Percentiles rank a stretch among this genome's conserved stretches.
phyloP scores from a whole-genome alignment of 108 stramenopile species.

The Schizochytrium sp. region DNA sequence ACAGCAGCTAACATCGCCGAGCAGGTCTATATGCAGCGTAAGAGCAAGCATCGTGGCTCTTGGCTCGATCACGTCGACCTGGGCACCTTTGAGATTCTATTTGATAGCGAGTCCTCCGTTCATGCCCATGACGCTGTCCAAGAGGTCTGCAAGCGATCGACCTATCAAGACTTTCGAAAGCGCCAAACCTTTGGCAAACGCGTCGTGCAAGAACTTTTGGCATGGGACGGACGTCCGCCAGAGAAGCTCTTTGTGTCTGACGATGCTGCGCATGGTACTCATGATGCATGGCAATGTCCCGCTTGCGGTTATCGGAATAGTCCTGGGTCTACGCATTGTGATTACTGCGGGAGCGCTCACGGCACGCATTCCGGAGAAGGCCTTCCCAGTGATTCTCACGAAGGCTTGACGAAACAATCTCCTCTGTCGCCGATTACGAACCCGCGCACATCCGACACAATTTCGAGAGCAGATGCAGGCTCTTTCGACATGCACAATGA shows the following conservation, averaged over 20 bases:
- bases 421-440: no score
- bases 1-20: neutral
- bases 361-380: neutral
- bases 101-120: neutral
- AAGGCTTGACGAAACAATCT: no score
- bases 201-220: neutral
- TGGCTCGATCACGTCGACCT: neutral
- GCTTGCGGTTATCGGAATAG: neutral
- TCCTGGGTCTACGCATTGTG: neutral
- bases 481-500: no score
- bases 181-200: constrained; percentile 14
- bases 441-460: no score
- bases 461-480: no score
- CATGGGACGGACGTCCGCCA: neutral
- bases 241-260: neutral
- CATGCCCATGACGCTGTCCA: neutral
- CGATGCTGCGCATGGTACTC: neutral
- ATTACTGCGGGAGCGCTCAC: neutral
- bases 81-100: neutral
- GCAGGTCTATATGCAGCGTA: neutral
- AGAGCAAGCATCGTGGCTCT: neutral
- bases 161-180: neutral
- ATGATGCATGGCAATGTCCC: neutral
- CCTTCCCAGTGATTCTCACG: no score
- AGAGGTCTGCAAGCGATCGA: neutral